Percentiles rank a stretch among this genome's conserved stretches.
These are phyloP conservation scores for Colletotrichum paranaense DNA, from an alignment of 2,329 filamentous ascomycete genomes.

Conservation along the genomic window DNA sequence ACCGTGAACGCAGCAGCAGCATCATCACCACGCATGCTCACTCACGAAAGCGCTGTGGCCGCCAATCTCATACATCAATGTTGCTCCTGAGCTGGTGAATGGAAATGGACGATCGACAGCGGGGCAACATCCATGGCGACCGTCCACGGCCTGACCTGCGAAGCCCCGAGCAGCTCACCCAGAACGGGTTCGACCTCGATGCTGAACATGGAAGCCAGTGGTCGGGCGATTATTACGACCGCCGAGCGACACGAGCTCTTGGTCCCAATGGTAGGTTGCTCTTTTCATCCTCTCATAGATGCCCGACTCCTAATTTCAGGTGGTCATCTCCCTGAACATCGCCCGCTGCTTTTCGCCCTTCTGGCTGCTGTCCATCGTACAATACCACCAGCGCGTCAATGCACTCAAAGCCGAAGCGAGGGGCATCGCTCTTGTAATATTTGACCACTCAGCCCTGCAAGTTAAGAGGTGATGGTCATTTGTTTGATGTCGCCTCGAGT, in stretches of 20 bases:
- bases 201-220: slow-evolving; percentile 10
- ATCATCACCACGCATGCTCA: slow-evolving; percentile 5
- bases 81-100: background rate
- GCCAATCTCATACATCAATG: background rate
- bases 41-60: background rate
- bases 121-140: slow-evolving; percentile 2
- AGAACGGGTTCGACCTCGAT: slow-evolving; percentile 7
- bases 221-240: slow-evolving; percentile 33
- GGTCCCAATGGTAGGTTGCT: slow-evolving; percentile 29
- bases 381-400: too few relatives aligned
- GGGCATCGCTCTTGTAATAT: too few relatives aligned
- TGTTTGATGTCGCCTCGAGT: background rate
- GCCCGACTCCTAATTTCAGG: background rate
- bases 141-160: slow-evolving; percentile 16
- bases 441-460: background rate
- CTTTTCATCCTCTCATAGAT: background rate
- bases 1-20: slow-evolving; percentile 4
- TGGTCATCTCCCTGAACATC: background rate
- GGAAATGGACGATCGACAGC: slow-evolving; percentile 21
- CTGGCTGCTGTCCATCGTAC: background rate
- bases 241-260: slow-evolving; percentile 26
- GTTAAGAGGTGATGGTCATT: background rate
- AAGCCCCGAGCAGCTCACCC: slow-evolving; percentile 16
- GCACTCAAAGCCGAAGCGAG: too few relatives aligned
- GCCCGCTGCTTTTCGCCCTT: background rate